These are phyloP conservation scores for Fusarium newnesense DNA, from an alignment of 2,329 filamentous ascomycete genomes.

Conservation along the genomic window DNA sequence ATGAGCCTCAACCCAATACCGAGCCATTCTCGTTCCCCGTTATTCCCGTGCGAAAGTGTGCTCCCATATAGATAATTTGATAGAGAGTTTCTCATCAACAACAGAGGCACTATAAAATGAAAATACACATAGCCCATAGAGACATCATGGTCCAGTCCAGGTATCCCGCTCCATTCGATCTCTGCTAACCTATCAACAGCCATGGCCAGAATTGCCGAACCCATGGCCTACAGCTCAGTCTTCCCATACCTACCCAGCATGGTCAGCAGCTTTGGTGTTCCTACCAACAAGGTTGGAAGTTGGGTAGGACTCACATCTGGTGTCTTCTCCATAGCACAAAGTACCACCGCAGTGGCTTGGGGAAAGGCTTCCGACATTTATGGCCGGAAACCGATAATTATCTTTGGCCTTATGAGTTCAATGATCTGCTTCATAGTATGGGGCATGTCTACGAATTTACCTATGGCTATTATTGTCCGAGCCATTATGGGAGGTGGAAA, in stretches of 20 bases:
- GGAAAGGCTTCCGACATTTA: slow-evolving; percentile 79
- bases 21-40: neutral
- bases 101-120: slow-evolving; percentile 22
- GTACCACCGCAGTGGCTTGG: slow-evolving; percentile 78
- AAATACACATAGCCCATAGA: neutral
- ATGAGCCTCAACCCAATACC: neutral
- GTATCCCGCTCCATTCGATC: slow-evolving; percentile 16
- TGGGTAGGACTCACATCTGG: slow-evolving; percentile 83
- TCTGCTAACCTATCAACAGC: slow-evolving; percentile 61
- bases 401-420: slow-evolving; percentile 78
- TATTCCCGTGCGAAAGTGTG: neutral
- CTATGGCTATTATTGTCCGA: slow-evolving; percentile 82
- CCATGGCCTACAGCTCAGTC: slow-evolving; percentile 76
- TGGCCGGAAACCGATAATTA: slow-evolving; percentile 84
- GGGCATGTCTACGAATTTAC: slow-evolving; percentile 82
- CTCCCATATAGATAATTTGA: neutral
- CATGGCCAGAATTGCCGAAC: slow-evolving; percentile 82
- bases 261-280: slow-evolving; percentile 81
- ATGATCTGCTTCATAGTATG: slow-evolving; percentile 85
- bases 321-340: slow-evolving; percentile 78
- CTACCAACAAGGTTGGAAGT: slow-evolving; percentile 77
- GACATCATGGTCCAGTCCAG: slow-evolving; percentile 28
- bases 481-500: slow-evolving; percentile 85
- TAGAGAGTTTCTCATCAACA: slow-evolving; percentile 36
- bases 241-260: slow-evolving; percentile 81